Base-by-base conservation (phyloP, 305 asterid species). In the Fraxinus dipetala region DNA sequence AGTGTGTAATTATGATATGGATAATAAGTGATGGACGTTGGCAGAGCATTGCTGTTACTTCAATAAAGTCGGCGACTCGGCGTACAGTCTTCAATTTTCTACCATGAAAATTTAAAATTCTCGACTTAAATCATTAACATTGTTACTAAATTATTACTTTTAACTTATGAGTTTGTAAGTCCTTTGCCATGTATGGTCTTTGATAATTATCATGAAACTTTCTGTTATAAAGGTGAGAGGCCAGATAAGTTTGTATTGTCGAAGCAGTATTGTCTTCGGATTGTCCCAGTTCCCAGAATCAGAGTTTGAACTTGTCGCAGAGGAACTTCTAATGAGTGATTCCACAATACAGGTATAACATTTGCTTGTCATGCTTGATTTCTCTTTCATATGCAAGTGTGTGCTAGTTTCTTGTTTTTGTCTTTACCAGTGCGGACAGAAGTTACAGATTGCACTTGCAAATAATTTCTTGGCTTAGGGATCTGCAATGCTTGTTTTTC, bases 221-320 rank as follows among this genome's bases (percentile, higher is more conserved):
- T 38, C 67, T 77, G 40, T 72, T 85, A 67, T 91, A 90, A 87
- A 95, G 99, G 98, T 95, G 86, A 89, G 99, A 88, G 99, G 99
- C 83, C 97, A 94, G 89, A 95, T 95, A 86, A 92, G 98, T 89
- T 85, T 95, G 85, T 93, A 88, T 83, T 76, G 85, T 84, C 88
- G 95, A 86, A 92, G 98, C 94, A 90, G 96, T 91, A 93, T 95
- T 70, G 88, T 92, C 84, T 95, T 95, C 84, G 99, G 99, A 51
- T 87, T 95, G 92, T 88, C 97, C 20, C 86, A 89, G 28, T 91
- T 22, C 88, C 99, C 98, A 70, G 93, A 94, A 85, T 95, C 99
- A 48, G 99, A 95, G 87, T 95, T 95, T 88, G 99, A 95, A 91
- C 95, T 95, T 81, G 96, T 94, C 72, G 99, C 98, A 0, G 99